Conservation (phyloP, 2,329 filamentous ascomycete genomes). For the Pseudocercospora crystallina region DNA sequence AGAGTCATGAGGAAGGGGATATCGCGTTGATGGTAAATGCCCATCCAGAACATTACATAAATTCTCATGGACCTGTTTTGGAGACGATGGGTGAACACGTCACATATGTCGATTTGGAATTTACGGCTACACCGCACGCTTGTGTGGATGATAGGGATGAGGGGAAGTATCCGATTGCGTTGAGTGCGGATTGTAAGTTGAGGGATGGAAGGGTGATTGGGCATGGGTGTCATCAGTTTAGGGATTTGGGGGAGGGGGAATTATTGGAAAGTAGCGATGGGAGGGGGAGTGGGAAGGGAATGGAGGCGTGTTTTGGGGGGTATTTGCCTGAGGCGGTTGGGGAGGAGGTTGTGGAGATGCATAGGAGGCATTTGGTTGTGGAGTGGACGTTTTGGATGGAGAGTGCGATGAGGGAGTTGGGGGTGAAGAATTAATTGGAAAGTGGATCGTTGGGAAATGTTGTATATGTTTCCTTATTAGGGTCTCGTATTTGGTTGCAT, state of each 20-base stretch:
- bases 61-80: constrained; percentile 3
- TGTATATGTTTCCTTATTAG: neutral
- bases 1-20: neutral
- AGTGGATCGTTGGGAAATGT: neutral
- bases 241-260: constrained; percentile 1
- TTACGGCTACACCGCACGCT: neutral
- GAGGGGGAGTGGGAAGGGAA: neutral
- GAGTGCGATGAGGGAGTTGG: constrained; percentile 1
- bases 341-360: constrained; percentile 10
- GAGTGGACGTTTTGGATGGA: constrained; percentile 14
- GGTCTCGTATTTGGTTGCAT: too few relatives aligned
- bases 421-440: neutral
- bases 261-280: too few relatives aligned
- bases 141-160: constrained; percentile 1
- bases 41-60: constrained; percentile 15
- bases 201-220: constrained; percentile 11
- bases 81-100: constrained; percentile 9
- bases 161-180: constrained; percentile 8
- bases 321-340: constrained; percentile 9
- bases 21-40: constrained; percentile 4
- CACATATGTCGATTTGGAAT: constrained; percentile 5
- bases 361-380: constrained; percentile 11
- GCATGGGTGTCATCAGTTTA: constrained; percentile 14
- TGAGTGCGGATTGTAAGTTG: constrained; percentile 3
- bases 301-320: constrained; percentile 9